Conservation (phyloP, 768 basidiomycete species). For the Phlebiopsis flavidoalba region DNA sequence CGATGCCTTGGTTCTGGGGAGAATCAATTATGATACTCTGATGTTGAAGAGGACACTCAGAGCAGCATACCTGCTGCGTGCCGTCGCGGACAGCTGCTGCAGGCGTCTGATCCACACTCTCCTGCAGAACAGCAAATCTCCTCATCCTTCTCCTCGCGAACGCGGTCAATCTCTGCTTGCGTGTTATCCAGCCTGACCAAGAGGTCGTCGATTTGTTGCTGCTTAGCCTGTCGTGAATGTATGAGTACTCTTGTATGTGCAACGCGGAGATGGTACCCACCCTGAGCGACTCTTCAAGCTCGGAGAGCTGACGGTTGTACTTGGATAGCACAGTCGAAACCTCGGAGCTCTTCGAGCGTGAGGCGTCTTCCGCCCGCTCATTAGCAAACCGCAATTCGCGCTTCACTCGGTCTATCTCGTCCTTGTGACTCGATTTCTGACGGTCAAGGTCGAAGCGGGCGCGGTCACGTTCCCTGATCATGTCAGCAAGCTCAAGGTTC, state of each 20-base stretch:
- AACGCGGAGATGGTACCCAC: constrained; percentile 38
- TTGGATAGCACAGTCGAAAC: constrained; percentile 83
- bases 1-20: constrained; percentile 69
- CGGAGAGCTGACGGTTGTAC: constrained; percentile 93
- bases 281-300: constrained; percentile 92
- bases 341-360: constrained; percentile 88
- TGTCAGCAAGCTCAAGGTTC: constrained; percentile 96
- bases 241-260: not conserved
- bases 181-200: constrained; percentile 75
- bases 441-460: constrained; percentile 95
- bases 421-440: constrained; percentile 90
- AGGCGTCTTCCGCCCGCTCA: constrained; percentile 94
- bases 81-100: constrained; percentile 82
- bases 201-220: constrained; percentile 94
- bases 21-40: not conserved
- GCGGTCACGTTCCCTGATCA: constrained; percentile 96
- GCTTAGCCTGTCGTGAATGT: constrained; percentile 64
- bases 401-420: constrained; percentile 87
- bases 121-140: constrained; percentile 94
- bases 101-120: constrained; percentile 92
- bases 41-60: not conserved
- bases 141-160: constrained; percentile 94
- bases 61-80: constrained; percentile 61
- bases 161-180: constrained; percentile 67
- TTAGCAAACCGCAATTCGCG: constrained; percentile 93